Conservation (phyloP, 805 yeast species). For the Metschnikowia proteae region DNA sequence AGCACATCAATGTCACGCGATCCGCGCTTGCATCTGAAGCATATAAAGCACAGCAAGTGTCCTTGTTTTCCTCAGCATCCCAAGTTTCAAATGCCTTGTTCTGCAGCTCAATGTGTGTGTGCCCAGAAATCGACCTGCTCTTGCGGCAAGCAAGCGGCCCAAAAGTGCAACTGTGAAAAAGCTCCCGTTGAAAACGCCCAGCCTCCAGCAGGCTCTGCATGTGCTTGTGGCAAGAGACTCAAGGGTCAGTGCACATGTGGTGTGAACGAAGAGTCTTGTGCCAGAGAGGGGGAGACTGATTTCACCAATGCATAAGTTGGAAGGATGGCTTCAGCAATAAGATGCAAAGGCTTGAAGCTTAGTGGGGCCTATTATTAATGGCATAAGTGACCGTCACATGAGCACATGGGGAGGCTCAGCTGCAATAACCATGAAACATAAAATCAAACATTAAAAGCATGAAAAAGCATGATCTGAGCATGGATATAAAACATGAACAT, state of each 20-base stretch:
- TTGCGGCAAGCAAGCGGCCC: slow-evolving; percentile 58
- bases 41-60: background rate
- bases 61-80: background rate
- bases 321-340: background rate
- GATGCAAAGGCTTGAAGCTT: no score
- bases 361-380: no score
- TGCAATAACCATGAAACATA: no score
- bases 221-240: slow-evolving; percentile 58
- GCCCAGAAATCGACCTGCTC: slow-evolving; percentile 63
- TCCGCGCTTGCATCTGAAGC: background rate
- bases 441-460: no score
- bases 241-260: slow-evolving; percentile 57
- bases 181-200: slow-evolving; percentile 49
- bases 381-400: no score
- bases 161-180: slow-evolving; percentile 51
- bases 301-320: slow-evolving; percentile 33
- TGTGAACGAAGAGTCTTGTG: slow-evolving; percentile 34
- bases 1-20: background rate
- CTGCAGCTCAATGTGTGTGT: slow-evolving; percentile 50
- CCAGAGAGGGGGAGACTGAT: slow-evolving; percentile 57
- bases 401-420: no score
- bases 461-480: no score
- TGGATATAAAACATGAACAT: no score
- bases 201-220: slow-evolving; percentile 42
- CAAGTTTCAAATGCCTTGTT: slow-evolving; percentile 15